These are phyloP conservation scores for Fusarium devonianum DNA, from an alignment of 2,329 filamentous ascomycete genomes.

Conservation along the genomic window DNA sequence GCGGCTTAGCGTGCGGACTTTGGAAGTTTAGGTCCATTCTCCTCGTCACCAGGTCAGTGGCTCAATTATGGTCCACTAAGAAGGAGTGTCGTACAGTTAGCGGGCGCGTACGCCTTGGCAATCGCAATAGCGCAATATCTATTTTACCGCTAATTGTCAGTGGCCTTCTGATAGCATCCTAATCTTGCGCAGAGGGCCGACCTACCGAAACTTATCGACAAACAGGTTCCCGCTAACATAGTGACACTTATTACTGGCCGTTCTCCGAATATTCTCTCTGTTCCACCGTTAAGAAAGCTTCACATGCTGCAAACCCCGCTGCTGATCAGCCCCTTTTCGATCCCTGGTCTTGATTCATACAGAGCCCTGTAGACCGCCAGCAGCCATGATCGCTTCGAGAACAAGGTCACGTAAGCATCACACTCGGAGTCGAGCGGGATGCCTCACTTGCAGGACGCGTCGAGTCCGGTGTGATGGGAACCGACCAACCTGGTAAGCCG, in stretches of 20 bases:
- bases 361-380: neutral
- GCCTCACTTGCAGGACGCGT: slow-evolving; percentile 33
- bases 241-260: no score
- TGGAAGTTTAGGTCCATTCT: neutral
- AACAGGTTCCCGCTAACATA: no score
- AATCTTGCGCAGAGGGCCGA: no score
- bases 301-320: slow-evolving; percentile 1
- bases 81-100: neutral
- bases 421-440: slow-evolving; percentile 32
- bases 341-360: neutral
- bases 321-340: neutral
- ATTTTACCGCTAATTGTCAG: no score
- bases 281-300: no score
- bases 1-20: slow-evolving; percentile 17
- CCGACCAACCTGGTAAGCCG: slow-evolving; percentile 31
- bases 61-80: neutral
- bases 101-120: no score
- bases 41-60: slow-evolving; percentile 5
- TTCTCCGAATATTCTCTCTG: no score
- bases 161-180: no score
- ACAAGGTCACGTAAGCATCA: slow-evolving; percentile 29
- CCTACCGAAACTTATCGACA: no score
- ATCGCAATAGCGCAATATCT: no score
- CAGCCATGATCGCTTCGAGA: neutral
- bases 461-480: slow-evolving; percentile 34